Base-by-base conservation (phyloP, 2,329 filamentous ascomycete species). In the Pseudopithomyces chartarum region DNA sequence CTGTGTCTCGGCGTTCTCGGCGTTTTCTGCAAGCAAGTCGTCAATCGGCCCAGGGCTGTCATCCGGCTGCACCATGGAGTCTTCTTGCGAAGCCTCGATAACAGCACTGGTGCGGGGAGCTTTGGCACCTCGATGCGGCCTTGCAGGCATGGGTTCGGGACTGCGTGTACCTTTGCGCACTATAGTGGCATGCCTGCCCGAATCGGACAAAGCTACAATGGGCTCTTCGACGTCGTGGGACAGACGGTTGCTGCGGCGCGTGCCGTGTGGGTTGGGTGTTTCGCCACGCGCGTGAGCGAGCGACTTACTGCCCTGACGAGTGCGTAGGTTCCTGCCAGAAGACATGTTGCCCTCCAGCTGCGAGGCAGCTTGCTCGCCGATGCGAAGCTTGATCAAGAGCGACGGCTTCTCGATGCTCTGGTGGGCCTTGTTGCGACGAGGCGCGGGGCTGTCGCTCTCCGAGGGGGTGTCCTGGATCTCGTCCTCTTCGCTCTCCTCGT, bases 171-270 rank as follows among this genome's bases (percentile, higher is more conserved):
- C 83, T 61, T 80, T 76, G 57, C 84, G 79, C 10, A 86, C 76
- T 4, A 84, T 78, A 52, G 84, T 73, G 56, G 81, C 79, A 68
- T 87, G 84, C 56, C 78, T 82, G 17, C 85, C 85, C 7, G 85
- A 87, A 60, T 84, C 82, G 2, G 85, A 84, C 43, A 88, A 74
- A 15, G 82, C 84, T 44, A 86, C 75, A 13, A 87, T 80, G 33
- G 84, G 80, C 34, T 83, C 81, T 23, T 83, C 80, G 3, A 82
- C 77, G 60, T 85, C 84, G 59, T 85, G 84, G 22, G 82, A 85
- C 17, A 85, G 79, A 44, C 86, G 85, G 67, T 84, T 86, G 60
- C 81, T 86, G 59, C 85, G 80, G 60, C 86, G 78, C 38, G 75
- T 77, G 29, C 70, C 73, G 0, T 63, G 67, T 15, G 66, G 61